Conservation (phyloP, 1,284 basidiomycete genomes). For the Nidula niveotomentosa region DNA sequence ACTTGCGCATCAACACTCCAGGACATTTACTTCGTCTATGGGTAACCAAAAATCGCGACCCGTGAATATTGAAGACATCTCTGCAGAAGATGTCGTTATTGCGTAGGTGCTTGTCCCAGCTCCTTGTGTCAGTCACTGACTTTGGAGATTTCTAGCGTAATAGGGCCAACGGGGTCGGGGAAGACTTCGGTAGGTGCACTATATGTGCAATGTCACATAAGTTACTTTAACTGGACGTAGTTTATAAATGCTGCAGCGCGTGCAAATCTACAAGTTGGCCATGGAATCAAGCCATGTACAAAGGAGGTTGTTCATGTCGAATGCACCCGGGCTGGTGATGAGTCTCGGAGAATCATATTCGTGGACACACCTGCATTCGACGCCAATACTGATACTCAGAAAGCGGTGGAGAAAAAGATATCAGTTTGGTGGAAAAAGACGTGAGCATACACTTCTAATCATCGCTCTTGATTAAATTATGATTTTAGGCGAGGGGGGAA, state of each 20-base stretch:
- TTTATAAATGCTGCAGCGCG: background rate
- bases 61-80: background rate
- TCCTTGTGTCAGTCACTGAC: background rate
- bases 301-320: background rate
- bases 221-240: background rate
- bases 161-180: background rate
- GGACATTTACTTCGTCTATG: background rate
- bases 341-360: background rate
- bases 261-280: background rate
- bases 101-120: background rate
- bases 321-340: background rate
- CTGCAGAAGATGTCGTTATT: background rate
- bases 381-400: background rate
- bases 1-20: no score
- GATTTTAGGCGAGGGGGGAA: background rate
- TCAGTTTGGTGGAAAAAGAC: background rate
- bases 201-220: background rate
- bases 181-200: background rate
- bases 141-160: background rate
- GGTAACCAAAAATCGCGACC: background rate
- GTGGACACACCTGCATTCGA: background rate
- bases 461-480: background rate
- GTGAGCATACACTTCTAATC: background rate
- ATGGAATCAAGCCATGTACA: background rate
- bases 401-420: background rate